phyloP scores from a whole-genome alignment of 108 stramenopile genomes.

The Cyclostephanos invisitatus region DNA sequence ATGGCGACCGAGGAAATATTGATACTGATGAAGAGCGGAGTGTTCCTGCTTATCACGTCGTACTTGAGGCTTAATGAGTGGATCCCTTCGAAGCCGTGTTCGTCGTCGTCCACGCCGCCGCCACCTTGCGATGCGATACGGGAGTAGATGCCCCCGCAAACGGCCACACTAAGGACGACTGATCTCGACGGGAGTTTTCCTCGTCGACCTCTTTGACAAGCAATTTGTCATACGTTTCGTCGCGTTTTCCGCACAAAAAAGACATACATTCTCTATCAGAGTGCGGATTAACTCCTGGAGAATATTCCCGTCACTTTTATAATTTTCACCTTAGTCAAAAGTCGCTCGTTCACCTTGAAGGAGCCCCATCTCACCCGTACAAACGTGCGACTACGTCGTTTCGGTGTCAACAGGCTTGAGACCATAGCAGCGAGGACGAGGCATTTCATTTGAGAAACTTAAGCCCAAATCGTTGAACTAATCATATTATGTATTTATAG shows the following conservation, averaged over 20 bases:
- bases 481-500: slow-evolving; percentile 11
- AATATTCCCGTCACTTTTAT: not conserved
- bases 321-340: not conserved
- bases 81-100: not conserved
- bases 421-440: not conserved
- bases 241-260: not conserved
- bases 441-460: not conserved
- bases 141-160: not conserved
- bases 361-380: too few relatives aligned
- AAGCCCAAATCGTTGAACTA: not conserved
- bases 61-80: slow-evolving; percentile 1
- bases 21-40: slow-evolving; percentile 2
- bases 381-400: too few relatives aligned
- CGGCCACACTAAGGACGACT: not conserved
- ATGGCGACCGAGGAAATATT: not conserved
- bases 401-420: not conserved
- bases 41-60: slow-evolving; percentile 2
- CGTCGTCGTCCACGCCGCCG: not conserved
- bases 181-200: not conserved
- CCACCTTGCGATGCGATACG: not conserved
- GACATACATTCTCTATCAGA: too few relatives aligned
- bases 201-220: not conserved
- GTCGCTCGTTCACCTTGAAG: not conserved
- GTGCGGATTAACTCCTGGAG: not conserved
- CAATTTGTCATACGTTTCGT: not conserved